Evolutionary conservation across 768 basidiomycete species (phyloP).

Genomic region (Tylopilus sp.): DNA sequence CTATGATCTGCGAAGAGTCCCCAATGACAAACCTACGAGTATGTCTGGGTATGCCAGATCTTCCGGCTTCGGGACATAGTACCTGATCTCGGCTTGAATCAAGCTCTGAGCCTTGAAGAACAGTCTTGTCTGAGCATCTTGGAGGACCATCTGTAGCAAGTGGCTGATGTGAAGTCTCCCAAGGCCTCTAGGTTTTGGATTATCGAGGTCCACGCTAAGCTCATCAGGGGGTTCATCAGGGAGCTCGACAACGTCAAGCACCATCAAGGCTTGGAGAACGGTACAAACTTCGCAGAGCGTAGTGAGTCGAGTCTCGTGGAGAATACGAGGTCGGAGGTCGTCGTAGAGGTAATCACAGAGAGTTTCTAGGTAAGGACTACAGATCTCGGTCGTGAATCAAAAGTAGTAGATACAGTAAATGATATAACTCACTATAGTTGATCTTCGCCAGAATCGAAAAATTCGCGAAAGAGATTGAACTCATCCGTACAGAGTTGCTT

Average conservation of each 20-base stretch:
- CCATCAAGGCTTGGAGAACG: constrained; percentile 93
- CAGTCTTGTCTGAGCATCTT: constrained; percentile 92
- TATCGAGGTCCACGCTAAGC: constrained; percentile 40
- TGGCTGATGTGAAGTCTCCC: constrained; percentile 73
- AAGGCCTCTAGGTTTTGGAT: constrained; percentile 39
- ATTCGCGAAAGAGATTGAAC: constrained; percentile 78
- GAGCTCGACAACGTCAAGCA: constrained; percentile 65
- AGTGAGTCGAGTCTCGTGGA: constrained; percentile 86
- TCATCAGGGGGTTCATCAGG: constrained; percentile 28
- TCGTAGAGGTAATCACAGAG: constrained; percentile 95
- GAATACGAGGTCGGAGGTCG: constrained; percentile 90
- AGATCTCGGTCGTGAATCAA: neutral
- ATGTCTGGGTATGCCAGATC: constrained; percentile 88
- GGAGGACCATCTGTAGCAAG: constrained; percentile 83
- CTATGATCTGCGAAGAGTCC: neutral
- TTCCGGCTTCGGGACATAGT: constrained; percentile 71
- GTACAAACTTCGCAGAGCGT: constrained; percentile 95
- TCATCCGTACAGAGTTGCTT: constrained; percentile 91
- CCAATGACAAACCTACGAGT: constrained; percentile 53
- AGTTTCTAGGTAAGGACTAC: constrained; percentile 85
- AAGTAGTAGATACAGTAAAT: neutral
- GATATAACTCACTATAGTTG: constrained; percentile 55
- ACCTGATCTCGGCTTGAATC: constrained; percentile 83
- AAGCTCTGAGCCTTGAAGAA: constrained; percentile 96
- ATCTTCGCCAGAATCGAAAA: constrained; percentile 85